Evolutionary conservation across 2,329 filamentous ascomycete species (phyloP).

Genomic region (Leptographium lundbergii): DNA sequence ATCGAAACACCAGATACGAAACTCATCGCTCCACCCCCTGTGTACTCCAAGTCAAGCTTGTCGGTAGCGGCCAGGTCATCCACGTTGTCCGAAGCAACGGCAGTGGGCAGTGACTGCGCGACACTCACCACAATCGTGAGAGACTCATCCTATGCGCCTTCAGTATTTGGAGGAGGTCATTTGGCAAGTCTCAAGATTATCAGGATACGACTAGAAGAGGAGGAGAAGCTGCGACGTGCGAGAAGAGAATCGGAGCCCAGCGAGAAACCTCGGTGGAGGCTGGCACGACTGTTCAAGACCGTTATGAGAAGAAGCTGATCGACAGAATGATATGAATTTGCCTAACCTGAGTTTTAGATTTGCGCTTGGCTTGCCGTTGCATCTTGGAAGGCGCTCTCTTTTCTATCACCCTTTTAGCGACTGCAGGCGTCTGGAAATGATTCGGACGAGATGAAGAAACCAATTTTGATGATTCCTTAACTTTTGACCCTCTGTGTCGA

Average conservation of each 20-base stretch:
- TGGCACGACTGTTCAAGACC: constrained; percentile 1
- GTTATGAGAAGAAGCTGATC: background rate
- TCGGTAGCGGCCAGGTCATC: background rate
- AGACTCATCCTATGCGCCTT: background rate
- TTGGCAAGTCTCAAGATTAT: background rate
- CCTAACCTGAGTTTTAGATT: too few relatives aligned
- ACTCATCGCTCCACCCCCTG: background rate
- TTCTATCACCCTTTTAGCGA: background rate
- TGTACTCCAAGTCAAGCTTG: background rate
- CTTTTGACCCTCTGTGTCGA: too few relatives aligned
- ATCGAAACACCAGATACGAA: background rate
- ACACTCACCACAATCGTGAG: background rate
- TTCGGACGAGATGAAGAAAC: too few relatives aligned
- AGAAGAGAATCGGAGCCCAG: constrained; percentile 3
- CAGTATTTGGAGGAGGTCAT: background rate
- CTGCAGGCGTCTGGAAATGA: background rate
- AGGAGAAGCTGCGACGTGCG: constrained; percentile 9
- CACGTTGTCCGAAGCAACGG: background rate
- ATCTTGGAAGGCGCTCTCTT: background rate
- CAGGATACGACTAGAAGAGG: constrained; percentile 2
- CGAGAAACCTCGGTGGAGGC: constrained; percentile 2
- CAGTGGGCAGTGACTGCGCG: background rate
- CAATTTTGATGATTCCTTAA: too few relatives aligned
- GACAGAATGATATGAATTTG: background rate
- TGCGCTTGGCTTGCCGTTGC: background rate